Evolutionary conservation across 2,329 filamentous ascomycete genomes (phyloP), one percentile per base, ranked within the genome.

Genomic region (Colletotrichum spaethianum): DNA sequence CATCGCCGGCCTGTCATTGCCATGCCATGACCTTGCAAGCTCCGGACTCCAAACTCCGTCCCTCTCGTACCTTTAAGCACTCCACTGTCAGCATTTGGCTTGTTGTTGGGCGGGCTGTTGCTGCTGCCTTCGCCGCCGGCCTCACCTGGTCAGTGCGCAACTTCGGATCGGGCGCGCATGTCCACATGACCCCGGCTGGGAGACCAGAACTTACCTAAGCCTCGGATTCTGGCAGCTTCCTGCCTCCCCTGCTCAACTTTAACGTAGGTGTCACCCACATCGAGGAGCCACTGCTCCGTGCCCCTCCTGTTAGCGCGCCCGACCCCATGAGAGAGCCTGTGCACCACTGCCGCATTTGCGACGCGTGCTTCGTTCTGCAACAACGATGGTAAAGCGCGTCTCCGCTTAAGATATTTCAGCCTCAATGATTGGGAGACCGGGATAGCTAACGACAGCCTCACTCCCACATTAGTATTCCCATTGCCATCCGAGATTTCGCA

Each of bases 281-380:
- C 23, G 11, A 23, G 50, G 63, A 31, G 36, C 62, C 50, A 55
- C 38, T 56, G 50, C 52, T 36, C 52, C 31, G 52, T 65, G 55
- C 55, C 44, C 18, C 26, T 31, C 20, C 38, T 33, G n/a, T 40
- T 59, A 66, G 53, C 55, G 48, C 50, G 36, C 16, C 48, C 38
- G 31, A 61, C 53, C 60, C 50, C 60, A 38, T 57, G 33, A 26
- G 33, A 55, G 26, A 38, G 42, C 5, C 38, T 46, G 52, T 63
- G 65, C 65, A 52, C 31, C 23, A 63, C 20, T n/a, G 44, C 23
- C 18, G 28, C 59, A 63, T 36, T 40, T 38, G 53, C 65, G 70
- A 70, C 70, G 70, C 70, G 70, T 72, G n/a, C 57, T 36, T 44
- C 28, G 38, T 33, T 26, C 42, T 38, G 26, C 26, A 38, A 46